These are phyloP conservation scores for Hypoxylon rickii DNA, from an alignment of 495 filamentous ascomycete genomes.

Conservation along the genomic window DNA sequence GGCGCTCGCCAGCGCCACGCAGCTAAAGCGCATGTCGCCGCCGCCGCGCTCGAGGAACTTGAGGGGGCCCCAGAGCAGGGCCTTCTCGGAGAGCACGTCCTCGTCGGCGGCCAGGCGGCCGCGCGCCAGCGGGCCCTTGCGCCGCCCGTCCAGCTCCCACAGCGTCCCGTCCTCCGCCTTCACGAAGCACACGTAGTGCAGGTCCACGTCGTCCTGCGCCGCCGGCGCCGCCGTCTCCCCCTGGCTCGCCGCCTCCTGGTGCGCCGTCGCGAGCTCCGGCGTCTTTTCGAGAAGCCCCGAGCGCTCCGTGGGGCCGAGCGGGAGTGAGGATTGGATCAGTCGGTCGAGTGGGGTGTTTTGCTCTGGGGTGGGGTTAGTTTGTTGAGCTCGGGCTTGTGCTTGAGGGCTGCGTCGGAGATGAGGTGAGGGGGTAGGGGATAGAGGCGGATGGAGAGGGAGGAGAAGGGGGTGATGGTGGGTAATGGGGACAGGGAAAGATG, in stretches of 20 bases:
- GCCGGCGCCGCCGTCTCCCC: conserved; percentile 76
- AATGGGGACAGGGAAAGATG: too few species aligned
- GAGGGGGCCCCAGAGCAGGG: conserved; percentile 61
- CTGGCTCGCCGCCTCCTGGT: conserved; percentile 67
- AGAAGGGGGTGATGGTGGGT: background rate
- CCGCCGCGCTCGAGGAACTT: conserved; percentile 69
- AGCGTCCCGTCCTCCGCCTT: conserved; percentile 69
- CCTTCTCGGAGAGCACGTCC: conserved; percentile 71
- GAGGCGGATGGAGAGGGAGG: background rate
- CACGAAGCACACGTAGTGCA: conserved; percentile 88
- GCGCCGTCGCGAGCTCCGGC: conserved; percentile 69
- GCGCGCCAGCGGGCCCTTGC: conserved; percentile 70
- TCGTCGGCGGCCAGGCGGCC: conserved; percentile 59
- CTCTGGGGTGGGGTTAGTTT: conserved; percentile 34
- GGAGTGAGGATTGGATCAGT: conserved; percentile 51
- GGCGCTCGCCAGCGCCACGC: conserved; percentile 69
- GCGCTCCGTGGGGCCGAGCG: conserved; percentile 59
- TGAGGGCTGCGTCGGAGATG: too few species aligned
- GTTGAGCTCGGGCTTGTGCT: too few species aligned
- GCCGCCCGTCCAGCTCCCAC: conserved; percentile 84
- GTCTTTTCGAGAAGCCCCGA: conserved; percentile 76
- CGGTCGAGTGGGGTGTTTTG: conserved; percentile 45
- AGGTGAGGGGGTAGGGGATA: too few species aligned
- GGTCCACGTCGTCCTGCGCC: conserved; percentile 68
- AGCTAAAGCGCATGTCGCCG: conserved; percentile 73